Evolutionary conservation across 1,139 yeast genomes (phyloP), one percentile per base, ranked within the genome.

Genomic region (Zygoascus sp.): DNA sequence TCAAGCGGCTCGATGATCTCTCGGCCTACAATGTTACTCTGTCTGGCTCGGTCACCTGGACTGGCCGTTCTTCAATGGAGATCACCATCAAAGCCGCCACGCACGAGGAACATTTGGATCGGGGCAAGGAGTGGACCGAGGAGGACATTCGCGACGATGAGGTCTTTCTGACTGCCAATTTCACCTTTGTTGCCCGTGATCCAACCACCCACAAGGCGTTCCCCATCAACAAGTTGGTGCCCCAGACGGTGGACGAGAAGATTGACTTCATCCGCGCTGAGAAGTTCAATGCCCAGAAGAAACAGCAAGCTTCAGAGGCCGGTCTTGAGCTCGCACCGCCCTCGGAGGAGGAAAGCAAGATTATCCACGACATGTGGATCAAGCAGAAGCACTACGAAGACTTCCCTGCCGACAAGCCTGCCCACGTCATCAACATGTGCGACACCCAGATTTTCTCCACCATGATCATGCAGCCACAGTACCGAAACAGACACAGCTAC

Each of bases 41-140:
- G 53, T 89, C 94, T 28, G 97, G 97, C 13, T 73, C 81, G 42
- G 96, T 88, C 34, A 83, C 95, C 11, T 90, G 96, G 89, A 88
- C 96, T 0, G 97, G 97, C 47, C 73, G 86, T 51, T 85, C 95
- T 1, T 87, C 96, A 1, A 90, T 90, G 97, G 97, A 90, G 68
- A 89, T 90, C 60, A 78, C 90, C 44, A 94, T 90, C 57, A 83
- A 81, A 61, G 97, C 96, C 1, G 84, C 85, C 53, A 82, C 94
- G 1, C 81, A 81, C 52, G 80, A 78, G 46, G 77, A 74, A 32
- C 71, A 72, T 40, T 73, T 77, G 36, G 58, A 53, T 21, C 49
- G 56, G 8, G 54, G 55, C 11, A 53, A 53, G 17, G 54, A 54
- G n/a, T 49, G 63, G 56, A 57, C 68, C 52, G 69, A 72, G 53